Evolutionary conservation across 1,284 basidiomycete genomes (phyloP).

Genomic region (Schizophyllum amplum): DNA sequence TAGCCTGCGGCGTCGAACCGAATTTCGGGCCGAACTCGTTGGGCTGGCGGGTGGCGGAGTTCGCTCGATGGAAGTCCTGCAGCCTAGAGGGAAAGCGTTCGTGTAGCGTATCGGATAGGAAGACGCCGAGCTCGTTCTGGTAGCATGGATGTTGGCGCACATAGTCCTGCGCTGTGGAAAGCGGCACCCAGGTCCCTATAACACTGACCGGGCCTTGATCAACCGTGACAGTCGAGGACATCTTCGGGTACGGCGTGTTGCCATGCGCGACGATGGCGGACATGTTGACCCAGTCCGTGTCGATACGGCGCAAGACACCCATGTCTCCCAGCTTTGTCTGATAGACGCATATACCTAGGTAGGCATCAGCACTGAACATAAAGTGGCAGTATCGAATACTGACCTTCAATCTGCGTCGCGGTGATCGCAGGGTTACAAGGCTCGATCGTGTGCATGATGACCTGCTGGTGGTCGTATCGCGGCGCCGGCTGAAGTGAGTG

Average conservation of each 20-base stretch:
- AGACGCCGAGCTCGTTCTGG: constrained; percentile 22
- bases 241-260: constrained; percentile 26
- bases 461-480: not conserved
- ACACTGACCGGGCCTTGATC: constrained; percentile 40
- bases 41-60: constrained; percentile 32
- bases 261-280: constrained; percentile 44
- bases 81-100: constrained; percentile 51
- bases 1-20: constrained; percentile 37
- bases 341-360: constrained; percentile 59
- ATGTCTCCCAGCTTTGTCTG: constrained; percentile 49
- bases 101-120: constrained; percentile 52
- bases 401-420: constrained; percentile 62
- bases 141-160: constrained; percentile 34
- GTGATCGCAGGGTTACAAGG: constrained; percentile 52
- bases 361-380: constrained; percentile 5
- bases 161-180: constrained; percentile 43
- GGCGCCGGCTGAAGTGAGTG: not conserved
- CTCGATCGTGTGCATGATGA: constrained; percentile 51
- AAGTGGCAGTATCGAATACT: constrained; percentile 16
- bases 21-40: constrained; percentile 53
- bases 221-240: constrained; percentile 30
- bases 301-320: constrained; percentile 54
- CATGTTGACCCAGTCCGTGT: constrained; percentile 68
- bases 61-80: constrained; percentile 43
- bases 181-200: constrained; percentile 60